Evolutionary conservation across 2,329 filamentous ascomycete genomes (phyloP), one percentile per base, ranked within the genome.

Genomic region (Diaporthe nobilis): DNA sequence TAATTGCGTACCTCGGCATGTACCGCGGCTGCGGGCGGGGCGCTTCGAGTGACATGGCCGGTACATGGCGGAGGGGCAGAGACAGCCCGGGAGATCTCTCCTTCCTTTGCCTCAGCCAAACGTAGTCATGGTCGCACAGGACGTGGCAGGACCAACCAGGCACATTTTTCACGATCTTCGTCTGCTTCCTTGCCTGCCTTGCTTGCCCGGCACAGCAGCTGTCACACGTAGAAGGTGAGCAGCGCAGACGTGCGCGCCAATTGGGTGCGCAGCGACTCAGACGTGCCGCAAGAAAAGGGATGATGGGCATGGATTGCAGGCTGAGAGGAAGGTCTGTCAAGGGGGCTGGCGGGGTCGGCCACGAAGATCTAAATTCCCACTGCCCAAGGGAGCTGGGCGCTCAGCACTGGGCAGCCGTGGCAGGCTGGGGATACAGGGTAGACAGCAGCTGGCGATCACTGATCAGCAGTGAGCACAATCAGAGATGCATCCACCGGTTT

Each of bases 311-410:
- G 67, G 55, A 42, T 61, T 9, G 44, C 20, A 51, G 57, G 44
- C 58, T 44, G 58, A 53, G 42, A 72, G 42, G 4, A 55, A 55
- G 25, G n/a, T 44, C 49, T 65, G 61, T 55, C 71, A 73, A 73
- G 71, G 71, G 65, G 71, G 71, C 71, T 65, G 71, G 71, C 58
- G 58, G 71, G 71, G 71, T 73, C 47, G 58, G 20, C 71, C 34
- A 42, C 58, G 58, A 57, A 55, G 47, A 73, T 73, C 71, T 63
- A 53, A 73, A 73, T 73, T 73, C 71, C 71, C 61, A 53, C n/a
- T 37, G 58, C 58, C 58, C 25, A 73, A 73, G 71, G 71, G 71
- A 73, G 71, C 71, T 57, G 34, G 51, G 49, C 58, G 71, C 37
- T 44, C 57, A 72, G 71, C 63, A 51, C 63, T 51, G 44, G 63